These are phyloP conservation scores for Cicer cuneatum DNA, from an alignment of 306 rosid genomes.

Conservation along the genomic window DNA sequence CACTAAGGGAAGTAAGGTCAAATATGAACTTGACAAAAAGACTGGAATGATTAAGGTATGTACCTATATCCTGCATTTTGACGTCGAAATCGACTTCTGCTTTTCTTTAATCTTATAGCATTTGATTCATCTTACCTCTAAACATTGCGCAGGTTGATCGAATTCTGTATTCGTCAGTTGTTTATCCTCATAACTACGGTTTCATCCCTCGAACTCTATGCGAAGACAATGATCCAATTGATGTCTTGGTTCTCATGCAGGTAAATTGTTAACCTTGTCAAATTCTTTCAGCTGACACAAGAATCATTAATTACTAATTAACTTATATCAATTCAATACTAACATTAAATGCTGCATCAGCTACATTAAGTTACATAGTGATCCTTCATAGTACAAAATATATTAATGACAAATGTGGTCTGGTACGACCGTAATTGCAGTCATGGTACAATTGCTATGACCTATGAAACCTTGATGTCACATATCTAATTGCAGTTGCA, in stretches of 20 bases:
- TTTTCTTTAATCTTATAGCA: constrained; percentile 23
- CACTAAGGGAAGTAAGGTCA: constrained; percentile 93
- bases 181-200: constrained; percentile 96
- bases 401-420: not conserved
- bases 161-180: constrained; percentile 85
- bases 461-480: not conserved
- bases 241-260: constrained; percentile 97
- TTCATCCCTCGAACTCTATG: constrained; percentile 92
- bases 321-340: not conserved
- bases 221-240: constrained; percentile 96
- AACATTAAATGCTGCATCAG: not conserved
- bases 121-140: constrained; percentile 39
- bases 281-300: constrained; percentile 8
- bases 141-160: constrained; percentile 79
- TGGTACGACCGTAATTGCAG: not conserved
- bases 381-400: not conserved
- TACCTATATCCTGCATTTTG: not conserved
- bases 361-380: not conserved
- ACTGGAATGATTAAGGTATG: constrained; percentile 93
- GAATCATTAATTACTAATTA: not conserved
- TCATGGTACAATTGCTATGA: too few species aligned
- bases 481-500: too few species aligned
- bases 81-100: constrained; percentile 4
- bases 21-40: constrained; percentile 95
- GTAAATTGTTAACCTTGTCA: constrained; percentile 48